These are phyloP conservation scores for Phytophthora podocarpi DNA, from an alignment of 352 stramenopile species.

Conservation along the genomic window DNA sequence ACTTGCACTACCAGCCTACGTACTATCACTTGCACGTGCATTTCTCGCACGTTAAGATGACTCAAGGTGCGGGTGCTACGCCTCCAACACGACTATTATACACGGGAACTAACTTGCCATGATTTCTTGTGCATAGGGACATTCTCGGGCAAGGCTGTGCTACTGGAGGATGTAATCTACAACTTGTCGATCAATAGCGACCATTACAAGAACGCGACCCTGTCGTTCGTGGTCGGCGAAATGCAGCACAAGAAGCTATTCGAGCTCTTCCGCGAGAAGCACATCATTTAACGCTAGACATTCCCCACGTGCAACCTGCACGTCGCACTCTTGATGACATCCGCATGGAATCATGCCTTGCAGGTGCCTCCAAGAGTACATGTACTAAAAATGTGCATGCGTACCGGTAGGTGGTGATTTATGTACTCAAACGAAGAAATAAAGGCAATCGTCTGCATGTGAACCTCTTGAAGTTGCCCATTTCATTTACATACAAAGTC, in stretches of 20 bases:
- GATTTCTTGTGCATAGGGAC: slow-evolving; percentile 43
- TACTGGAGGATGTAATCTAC: slow-evolving; percentile 87
- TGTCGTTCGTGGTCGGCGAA: slow-evolving; percentile 80
- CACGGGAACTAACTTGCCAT: background rate
- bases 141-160: slow-evolving; percentile 78
- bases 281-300: slow-evolving; percentile 39
- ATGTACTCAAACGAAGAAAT: no score
- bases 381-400: no score
- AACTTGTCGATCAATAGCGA: slow-evolving; percentile 65
- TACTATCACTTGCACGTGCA: slow-evolving; percentile 91
- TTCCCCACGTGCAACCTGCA: slow-evolving; percentile 1
- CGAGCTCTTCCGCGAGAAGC: slow-evolving; percentile 63
- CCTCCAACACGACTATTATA: background rate
- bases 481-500: slow-evolving; percentile 13
- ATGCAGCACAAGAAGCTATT: slow-evolving; percentile 82
- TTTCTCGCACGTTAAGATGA: slow-evolving; percentile 87
- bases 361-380: slow-evolving; percentile 8
- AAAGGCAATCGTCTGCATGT: slow-evolving; percentile 1
- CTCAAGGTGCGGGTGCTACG: slow-evolving; percentile 44
- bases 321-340: slow-evolving; percentile 9
- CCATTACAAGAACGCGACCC: slow-evolving; percentile 76
- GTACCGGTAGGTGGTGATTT: no score
- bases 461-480: slow-evolving; percentile 7
- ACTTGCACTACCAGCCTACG: slow-evolving; percentile 89
- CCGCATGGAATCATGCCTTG: background rate